Base-by-base conservation (phyloP, 306 rosid genomes). In the Fagus sylvatica region DNA sequence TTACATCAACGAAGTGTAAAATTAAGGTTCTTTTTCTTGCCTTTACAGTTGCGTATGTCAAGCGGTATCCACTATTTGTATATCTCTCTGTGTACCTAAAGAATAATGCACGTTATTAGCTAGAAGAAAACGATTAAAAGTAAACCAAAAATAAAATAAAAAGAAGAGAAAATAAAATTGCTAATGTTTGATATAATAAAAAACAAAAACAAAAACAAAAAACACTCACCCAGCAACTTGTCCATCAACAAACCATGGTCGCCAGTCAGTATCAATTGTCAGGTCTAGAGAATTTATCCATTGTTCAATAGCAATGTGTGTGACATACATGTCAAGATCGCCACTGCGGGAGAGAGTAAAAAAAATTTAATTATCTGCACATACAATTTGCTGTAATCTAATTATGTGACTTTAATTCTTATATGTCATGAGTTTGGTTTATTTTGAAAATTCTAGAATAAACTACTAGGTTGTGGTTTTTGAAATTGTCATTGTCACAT, bases 1-100 rank as follows among this genome's bases (percentile, higher is more conserved):
- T 8, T 57, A 13, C 4, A n/a, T 1, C 19, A 30, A 57, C 7
- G 5, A 61, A 32, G 34, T 10, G 9, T 6, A 42, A 42, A 42
- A 1, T 42, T 42, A 42, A 42, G 48, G 7, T 34, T 34, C 28
- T 65, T 53, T 9, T 42, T 42, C 6, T 79, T 64, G 57, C 82
- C 82, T 79, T 79, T 11, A 79, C 2, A 32, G 78, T 79, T 22
- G 78, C 82, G 33, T 79, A 79, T 19, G 60, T 79, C 32, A 79
- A 65, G 6, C 74, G 73, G 68, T 65, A 79, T 9, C 78, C 73
- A 2, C 73, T 54, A 30, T 53, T 40, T 32, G 78, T 51, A 54
- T 64, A 79, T 48, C 64, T 73, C 42, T 37, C 70, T 3, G 81
- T 78, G 46, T 78, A 78, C 30, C 81, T 78, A 7, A 7, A 56